Evolutionary conservation across 768 basidiomycete genomes (phyloP).

Genomic region (Coprinellus aureogranulatus): DNA sequence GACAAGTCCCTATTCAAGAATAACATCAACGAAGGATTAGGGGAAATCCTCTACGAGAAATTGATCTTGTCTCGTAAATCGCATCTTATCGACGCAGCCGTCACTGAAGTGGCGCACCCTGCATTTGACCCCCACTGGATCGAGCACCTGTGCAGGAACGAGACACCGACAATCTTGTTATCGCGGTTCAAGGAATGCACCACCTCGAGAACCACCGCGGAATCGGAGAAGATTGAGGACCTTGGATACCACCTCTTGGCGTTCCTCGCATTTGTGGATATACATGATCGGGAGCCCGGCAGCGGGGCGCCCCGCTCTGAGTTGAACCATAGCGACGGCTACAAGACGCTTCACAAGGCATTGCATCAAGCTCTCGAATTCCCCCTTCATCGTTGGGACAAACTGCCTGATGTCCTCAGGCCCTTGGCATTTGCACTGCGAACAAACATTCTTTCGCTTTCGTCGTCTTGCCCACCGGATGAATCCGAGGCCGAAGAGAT

Average conservation of each 20-base stretch:
- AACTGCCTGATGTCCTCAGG: not conserved
- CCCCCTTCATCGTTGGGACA: conserved; percentile 2
- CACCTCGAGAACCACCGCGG: not conserved
- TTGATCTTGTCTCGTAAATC: not conserved
- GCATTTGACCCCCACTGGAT: not conserved
- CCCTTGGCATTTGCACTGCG: not conserved
- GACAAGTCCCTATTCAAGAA: not conserved
- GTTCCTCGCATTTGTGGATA: not conserved
- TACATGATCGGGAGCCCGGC: not conserved
- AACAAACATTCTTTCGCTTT: not conserved
- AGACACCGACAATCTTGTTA: not conserved
- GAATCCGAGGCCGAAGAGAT: too few relatives aligned
- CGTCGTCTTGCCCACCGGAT: not conserved
- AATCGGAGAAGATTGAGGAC: not conserved
- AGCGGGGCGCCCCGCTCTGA: too few relatives aligned
- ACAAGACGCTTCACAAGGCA: not conserved
- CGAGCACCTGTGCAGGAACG: not conserved
- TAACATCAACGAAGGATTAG: not conserved
- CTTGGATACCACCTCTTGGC: not conserved
- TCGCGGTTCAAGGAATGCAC: not conserved
- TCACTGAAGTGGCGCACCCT: not conserved
- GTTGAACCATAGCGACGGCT: too few relatives aligned
- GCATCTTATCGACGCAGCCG: not conserved
- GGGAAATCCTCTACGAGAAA: not conserved
- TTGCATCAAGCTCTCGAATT: not conserved